A percentile compares a stretch with the other conserved stretches of the same genome.
Conservation (phyloP, 345 rosid species). For the Corchorus capsularis region DNA sequence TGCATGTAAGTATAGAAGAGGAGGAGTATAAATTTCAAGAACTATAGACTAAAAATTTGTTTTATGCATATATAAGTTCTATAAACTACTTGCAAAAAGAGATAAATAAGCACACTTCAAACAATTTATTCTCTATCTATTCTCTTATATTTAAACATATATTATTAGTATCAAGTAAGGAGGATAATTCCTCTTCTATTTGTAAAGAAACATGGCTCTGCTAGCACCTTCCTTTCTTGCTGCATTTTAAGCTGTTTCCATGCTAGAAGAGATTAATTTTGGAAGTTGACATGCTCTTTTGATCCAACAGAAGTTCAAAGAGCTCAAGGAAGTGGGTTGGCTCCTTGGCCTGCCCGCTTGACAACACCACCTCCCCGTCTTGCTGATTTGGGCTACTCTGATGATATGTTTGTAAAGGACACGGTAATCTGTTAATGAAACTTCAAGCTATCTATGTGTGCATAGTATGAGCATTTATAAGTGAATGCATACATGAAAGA, state of each 20-base stretch:
- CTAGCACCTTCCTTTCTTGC: not conserved
- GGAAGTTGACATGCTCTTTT: not conserved
- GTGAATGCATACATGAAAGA: constrained; percentile 3
- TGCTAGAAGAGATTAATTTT: not conserved
- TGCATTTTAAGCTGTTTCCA: not conserved
- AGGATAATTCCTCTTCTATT: not conserved
- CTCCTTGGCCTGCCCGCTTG: constrained; percentile 98
- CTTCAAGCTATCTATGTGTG: not conserved
- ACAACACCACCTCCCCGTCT: constrained; percentile 87
- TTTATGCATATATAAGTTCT: not conserved
- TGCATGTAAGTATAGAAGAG: not conserved
- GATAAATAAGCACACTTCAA: too few species aligned
- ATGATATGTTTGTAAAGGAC: constrained; percentile 80
- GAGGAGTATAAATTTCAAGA: not conserved
- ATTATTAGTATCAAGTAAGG: not conserved
- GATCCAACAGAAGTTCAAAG: constrained; percentile 60
- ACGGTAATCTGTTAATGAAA: constrained; percentile 45
- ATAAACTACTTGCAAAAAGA: too few species aligned
- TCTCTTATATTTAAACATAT: not conserved
- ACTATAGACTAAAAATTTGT: not conserved
- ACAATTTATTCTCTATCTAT: not conserved
- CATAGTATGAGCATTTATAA: not conserved
- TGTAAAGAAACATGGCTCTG: not conserved
- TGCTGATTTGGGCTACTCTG: constrained; percentile 84
- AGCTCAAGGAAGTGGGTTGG: constrained; percentile 83